Evolutionary conservation across 768 basidiomycete genomes (phyloP).

Genomic region (Tremella mesenterica): DNA sequence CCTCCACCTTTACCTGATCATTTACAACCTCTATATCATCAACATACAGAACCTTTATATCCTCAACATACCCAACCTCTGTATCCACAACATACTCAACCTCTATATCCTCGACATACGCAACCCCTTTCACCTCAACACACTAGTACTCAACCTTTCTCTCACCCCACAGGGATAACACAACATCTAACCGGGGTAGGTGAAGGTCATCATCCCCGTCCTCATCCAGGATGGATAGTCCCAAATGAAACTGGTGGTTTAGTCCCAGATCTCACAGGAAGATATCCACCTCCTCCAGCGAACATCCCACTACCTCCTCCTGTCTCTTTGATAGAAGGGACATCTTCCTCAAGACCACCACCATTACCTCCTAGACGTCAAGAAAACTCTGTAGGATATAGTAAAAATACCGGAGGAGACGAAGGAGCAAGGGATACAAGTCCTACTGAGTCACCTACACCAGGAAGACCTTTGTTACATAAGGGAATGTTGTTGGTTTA

Average conservation of each 20-base stretch:
- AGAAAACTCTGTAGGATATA: neutral
- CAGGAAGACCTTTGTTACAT: slow-evolving; percentile 30
- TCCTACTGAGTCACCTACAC: slow-evolving; percentile 30
- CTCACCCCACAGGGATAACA: slow-evolving; percentile 2
- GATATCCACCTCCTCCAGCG: neutral
- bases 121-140: neutral
- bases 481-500: slow-evolving; percentile 31
- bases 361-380: neutral
- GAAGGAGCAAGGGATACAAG: slow-evolving; percentile 15
- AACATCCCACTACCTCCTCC: neutral
- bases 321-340: neutral
- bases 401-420: neutral
- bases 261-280: neutral
- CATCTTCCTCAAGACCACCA: neutral
- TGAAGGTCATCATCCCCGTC: slow-evolving; percentile 22
- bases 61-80: slow-evolving; percentile 1
- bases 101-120: neutral
- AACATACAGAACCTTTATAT: neutral
- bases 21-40: slow-evolving; percentile 3
- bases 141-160: neutral
- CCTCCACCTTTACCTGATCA: slow-evolving; percentile 32
- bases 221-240: neutral
- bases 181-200: slow-evolving; percentile 34
- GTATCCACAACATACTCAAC: neutral
- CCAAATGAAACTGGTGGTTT: neutral